Percentiles rank a stretch among this genome's conserved stretches.
These are phyloP conservation scores for Fremontodendron californicum DNA, from an alignment of 345 rosid genomes.

Conservation along the genomic window DNA sequence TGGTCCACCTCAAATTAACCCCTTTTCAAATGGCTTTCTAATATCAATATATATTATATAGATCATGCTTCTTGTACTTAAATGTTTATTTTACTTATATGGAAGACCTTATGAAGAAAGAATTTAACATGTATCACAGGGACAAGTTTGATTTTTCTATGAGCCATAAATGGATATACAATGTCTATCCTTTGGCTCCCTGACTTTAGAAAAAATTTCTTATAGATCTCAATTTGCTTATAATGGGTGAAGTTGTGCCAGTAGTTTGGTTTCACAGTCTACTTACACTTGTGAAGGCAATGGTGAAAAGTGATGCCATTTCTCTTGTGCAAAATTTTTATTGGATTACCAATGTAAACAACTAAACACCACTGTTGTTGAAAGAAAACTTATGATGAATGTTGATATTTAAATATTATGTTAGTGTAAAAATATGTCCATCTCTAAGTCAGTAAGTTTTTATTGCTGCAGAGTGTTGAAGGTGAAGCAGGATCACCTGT, in stretches of 20 bases:
- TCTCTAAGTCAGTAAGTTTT: background rate
- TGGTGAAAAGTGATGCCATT: background rate
- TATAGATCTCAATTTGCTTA: background rate
- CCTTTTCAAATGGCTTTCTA: background rate
- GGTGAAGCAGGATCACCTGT: conserved; percentile 66
- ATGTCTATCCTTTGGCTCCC: conserved; percentile 31
- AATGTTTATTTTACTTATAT: background rate
- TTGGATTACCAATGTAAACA: background rate
- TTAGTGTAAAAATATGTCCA: background rate
- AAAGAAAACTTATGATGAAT: background rate
- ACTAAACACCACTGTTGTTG: background rate
- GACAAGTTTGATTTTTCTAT: background rate
- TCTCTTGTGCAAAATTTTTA: background rate
- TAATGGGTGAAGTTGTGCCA: background rate
- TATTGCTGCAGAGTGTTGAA: conserved; percentile 42
- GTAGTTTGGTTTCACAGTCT: background rate
- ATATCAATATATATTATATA: background rate
- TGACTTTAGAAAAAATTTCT: background rate
- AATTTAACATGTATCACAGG: background rate
- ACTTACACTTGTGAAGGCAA: background rate
- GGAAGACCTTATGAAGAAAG: background rate
- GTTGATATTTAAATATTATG: background rate
- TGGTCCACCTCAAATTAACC: background rate
- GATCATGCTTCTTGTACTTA: background rate
- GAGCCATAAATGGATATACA: background rate